Percentiles rank a stretch among this genome's conserved stretches.
These are phyloP conservation scores for Toxicodendron radicans DNA, from an alignment of 345 rosid species.

Conservation along the genomic window DNA sequence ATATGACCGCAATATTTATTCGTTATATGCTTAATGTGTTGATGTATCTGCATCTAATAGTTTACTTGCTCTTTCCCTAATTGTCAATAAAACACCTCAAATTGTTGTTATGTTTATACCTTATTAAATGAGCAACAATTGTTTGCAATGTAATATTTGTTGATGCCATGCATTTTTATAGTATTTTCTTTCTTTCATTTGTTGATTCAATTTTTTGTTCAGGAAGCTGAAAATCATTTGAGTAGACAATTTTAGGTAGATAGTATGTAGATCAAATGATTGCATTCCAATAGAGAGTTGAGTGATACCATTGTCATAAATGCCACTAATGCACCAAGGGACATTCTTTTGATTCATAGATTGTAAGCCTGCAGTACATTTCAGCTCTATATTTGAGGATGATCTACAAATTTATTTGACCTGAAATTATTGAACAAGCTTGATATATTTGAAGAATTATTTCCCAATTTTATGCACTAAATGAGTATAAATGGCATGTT, in stretches of 20 bases:
- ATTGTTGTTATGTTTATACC: neutral
- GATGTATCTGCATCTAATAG: constrained; percentile 1
- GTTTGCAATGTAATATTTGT: neutral
- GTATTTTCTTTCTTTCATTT: neutral
- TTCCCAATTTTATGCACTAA: neutral
- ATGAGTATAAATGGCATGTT: neutral
- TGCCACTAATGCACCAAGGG: neutral
- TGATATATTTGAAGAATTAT: neutral
- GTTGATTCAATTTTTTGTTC: neutral
- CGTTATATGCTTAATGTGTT: constrained; percentile 19
- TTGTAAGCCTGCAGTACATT: neutral
- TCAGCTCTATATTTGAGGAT: neutral
- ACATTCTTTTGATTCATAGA: neutral
- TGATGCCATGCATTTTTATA: neutral
- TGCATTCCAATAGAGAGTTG: neutral
- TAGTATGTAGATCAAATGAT: neutral
- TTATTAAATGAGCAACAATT: neutral
- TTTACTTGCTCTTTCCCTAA: neutral
- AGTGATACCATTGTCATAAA: neutral
- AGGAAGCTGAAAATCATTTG: neutral
- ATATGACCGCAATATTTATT: constrained; percentile 27
- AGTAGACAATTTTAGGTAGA: neutral
- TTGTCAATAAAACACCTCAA: neutral
- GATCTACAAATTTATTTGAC: neutral
- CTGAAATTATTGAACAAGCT: neutral